Conservation (phyloP, 495 filamentous ascomycete species). For the Trichocladium antarcticum region DNA sequence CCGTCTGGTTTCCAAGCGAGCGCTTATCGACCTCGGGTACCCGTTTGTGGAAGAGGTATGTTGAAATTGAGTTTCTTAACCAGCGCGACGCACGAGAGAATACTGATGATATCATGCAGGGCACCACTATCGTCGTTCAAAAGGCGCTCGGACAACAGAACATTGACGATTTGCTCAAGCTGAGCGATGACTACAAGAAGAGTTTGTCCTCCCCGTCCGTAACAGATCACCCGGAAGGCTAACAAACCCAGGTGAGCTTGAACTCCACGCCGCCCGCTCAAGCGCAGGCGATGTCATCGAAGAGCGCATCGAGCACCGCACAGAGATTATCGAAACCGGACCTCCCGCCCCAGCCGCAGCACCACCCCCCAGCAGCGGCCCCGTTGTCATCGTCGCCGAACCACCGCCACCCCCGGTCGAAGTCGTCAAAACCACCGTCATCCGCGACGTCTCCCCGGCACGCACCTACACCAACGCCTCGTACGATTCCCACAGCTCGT, state of each 20-base stretch:
- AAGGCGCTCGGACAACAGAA: conserved; percentile 76
- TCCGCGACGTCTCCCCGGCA: conserved; percentile 34
- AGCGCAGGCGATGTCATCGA: conserved; percentile 28
- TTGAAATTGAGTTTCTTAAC: not conserved
- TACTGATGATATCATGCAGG: conserved; percentile 41
- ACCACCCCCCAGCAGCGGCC: conserved; percentile 12
- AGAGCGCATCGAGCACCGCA: conserved; percentile 28
- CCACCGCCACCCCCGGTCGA: conserved; percentile 30
- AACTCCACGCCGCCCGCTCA: conserved; percentile 30
- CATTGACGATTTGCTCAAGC: conserved; percentile 75
- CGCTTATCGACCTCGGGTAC: conserved; percentile 73
- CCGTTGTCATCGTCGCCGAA: conserved; percentile 33
- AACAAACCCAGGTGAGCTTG: conserved; percentile 28
- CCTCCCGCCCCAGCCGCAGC: not conserved
- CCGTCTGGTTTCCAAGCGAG: conserved; percentile 61
- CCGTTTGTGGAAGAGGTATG: conserved; percentile 76
- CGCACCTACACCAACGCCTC: conserved; percentile 17
- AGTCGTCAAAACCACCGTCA: conserved; percentile 29
- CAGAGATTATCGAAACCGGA: conserved; percentile 10
- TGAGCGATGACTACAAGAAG: conserved; percentile 62
- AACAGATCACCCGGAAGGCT: conserved; percentile 2
- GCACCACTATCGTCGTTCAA: conserved; percentile 63
- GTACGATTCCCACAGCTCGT: conserved; percentile 9
- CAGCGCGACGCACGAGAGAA: conserved; percentile 1
- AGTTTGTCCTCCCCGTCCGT: conserved; percentile 22